Percentiles rank a stretch among this genome's conserved stretches.
These are phyloP conservation scores for Coemansia asiatica DNA, from an alignment of 192 early-diverging fungal species.

Conservation along the genomic window DNA sequence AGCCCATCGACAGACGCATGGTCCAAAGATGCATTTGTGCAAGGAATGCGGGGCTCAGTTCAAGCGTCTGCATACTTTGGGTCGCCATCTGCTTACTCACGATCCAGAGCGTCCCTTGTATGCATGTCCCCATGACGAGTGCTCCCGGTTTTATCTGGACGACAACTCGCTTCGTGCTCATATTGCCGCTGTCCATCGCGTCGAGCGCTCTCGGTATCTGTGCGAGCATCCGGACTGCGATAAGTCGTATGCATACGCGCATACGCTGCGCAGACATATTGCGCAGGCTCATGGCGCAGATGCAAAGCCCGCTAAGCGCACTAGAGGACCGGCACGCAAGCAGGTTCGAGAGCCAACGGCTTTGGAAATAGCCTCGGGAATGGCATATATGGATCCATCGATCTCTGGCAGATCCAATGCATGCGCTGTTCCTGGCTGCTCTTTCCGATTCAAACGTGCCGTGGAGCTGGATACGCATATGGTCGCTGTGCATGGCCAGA, in stretches of 20 bases:
- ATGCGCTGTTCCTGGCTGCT: slow-evolving; percentile 30
- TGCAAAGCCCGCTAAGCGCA: background rate
- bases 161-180: slow-evolving; percentile 31
- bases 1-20: slow-evolving; percentile 38
- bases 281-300: slow-evolving; percentile 1
- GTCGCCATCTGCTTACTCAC: slow-evolving; percentile 32
- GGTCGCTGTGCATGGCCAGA: slow-evolving; percentile 23
- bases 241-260: slow-evolving; percentile 32
- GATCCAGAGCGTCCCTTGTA: slow-evolving; percentile 32
- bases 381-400: slow-evolving; percentile 40
- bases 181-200: slow-evolving; percentile 33
- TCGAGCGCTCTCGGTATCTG: slow-evolving; percentile 8
- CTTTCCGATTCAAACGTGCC: slow-evolving; percentile 47
- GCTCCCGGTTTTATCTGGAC: slow-evolving; percentile 45
- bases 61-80: slow-evolving; percentile 23
- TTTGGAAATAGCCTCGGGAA: slow-evolving; percentile 42
- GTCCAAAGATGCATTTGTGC: slow-evolving; percentile 19
- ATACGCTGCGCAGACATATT: slow-evolving; percentile 28
- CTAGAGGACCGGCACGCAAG: background rate
- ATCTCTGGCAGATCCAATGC: slow-evolving; percentile 29
- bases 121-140: slow-evolving; percentile 37
- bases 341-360: slow-evolving; percentile 11
- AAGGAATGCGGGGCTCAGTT: slow-evolving; percentile 35
- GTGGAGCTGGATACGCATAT: slow-evolving; percentile 32
- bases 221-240: slow-evolving; percentile 30